Evolutionary conservation across 306 rosid genomes (phyloP), one percentile per base, ranked within the genome.

Genomic region (Fagus sylvatica): DNA sequence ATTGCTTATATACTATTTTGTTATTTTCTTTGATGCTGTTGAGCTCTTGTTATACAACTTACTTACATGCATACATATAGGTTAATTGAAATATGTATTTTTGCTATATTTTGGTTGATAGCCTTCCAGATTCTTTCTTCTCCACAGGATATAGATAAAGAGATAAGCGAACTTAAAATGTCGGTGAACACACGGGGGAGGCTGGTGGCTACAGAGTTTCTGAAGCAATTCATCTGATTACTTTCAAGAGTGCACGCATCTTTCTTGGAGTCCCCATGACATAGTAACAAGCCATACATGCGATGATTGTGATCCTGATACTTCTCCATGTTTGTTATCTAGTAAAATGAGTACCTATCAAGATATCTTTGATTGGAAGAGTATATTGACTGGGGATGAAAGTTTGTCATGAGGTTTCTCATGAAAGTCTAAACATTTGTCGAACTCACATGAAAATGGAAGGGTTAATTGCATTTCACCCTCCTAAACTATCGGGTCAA

Each of bases 101-200:
- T n/a, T 19, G 5, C 32, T 62, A 57, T 61, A 61, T 53, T 74
- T 39, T 68, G 36, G 59, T 75, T 75, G 36, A 71, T 32, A 61
- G 39, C 46, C 66, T 39, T 56, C 1, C 32, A 46, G 49, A 73
- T 61, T 56, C 62, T 71, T 65, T 73, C 42, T 40, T 54, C 74
- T 76, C 69, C 34, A 80, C 91, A 95, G 99, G 99, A 95, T 82
- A 95, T 91, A 13, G 99, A 95, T 49, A 93, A 91, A 82, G 98
- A 95, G 90, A 95, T 93, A 34, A 88, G 93, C 39, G 99, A 95
- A 75, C 94, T 95, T 55, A 95, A 95, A 86, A 89, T 93, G 98
- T 95, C 98, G 1, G 93, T 91, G 79, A 95, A 95, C 86, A 95
- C 99, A 6, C 74, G 99, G 33, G 99, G 99, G 74, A 92, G 99